These are phyloP conservation scores for Cylindrodendrum hubeiense DNA, from an alignment of 2,329 filamentous ascomycete species.

Conservation along the genomic window DNA sequence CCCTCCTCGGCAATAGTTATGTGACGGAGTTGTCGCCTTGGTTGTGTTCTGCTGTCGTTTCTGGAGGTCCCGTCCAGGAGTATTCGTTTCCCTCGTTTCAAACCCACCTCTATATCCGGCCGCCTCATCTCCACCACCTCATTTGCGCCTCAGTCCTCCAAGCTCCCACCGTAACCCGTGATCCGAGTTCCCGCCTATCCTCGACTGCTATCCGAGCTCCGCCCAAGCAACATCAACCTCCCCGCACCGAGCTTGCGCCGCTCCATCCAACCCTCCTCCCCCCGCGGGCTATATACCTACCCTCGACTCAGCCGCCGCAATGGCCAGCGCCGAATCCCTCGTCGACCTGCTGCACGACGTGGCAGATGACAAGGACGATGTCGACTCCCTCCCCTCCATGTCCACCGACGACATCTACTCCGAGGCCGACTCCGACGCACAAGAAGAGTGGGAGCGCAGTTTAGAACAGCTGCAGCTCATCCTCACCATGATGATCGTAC, in stretches of 20 bases:
- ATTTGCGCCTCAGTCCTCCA: not conserved
- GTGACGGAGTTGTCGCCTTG: conserved; percentile 23
- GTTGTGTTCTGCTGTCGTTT: conserved; percentile 19
- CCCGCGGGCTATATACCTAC: not conserved
- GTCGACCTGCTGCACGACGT: conserved; percentile 66
- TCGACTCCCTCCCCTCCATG: conserved; percentile 74
- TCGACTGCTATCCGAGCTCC: conserved; percentile 9
- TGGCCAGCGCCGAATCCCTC: conserved; percentile 58
- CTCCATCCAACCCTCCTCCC: not conserved
- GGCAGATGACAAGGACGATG: conserved; percentile 65
- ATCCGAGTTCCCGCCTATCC: conserved; percentile 27
- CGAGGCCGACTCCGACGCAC: conserved; percentile 83
- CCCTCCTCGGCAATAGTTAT: conserved; percentile 28
- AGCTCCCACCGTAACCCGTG: conserved; percentile 24
- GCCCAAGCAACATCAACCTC: conserved; percentile 9
- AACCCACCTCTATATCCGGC: not conserved
- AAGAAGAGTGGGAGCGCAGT: conserved; percentile 94
- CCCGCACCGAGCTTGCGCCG: conserved; percentile 4
- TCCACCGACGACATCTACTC: conserved; percentile 68
- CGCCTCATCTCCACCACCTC: not conserved
- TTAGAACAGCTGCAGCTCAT: conserved; percentile 94
- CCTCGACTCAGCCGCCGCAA: conserved; percentile 27
- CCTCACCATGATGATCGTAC: conserved; percentile 93
- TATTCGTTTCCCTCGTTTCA: not conserved
- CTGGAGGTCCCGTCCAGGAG: not conserved